Base-by-base conservation (phyloP, 1,139 yeast species). In the Yamadazyma conglobata region DNA sequence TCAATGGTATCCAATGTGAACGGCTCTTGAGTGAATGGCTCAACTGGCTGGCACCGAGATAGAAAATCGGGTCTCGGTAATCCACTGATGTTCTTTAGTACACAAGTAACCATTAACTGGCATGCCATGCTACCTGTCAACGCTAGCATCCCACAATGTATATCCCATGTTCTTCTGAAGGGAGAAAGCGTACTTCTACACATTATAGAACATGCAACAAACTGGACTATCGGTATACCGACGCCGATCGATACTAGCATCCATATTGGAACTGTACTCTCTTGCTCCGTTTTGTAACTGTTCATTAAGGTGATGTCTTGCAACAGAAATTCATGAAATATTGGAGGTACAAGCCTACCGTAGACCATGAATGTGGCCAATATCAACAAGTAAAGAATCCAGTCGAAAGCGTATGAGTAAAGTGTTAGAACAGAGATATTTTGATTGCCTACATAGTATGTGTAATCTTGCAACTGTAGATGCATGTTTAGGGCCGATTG, bases 21-120 rank as follows among this genome's bases (percentile, higher is more conserved):
- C 6, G 40, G 40, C 6, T 35, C 26, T 5, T 31, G 3, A 43
- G 31, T 10, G 45, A 38, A 5, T 15, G n/a, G 15, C n/a, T 16
- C 25, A 5, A 18, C 22, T 3, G 75, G 76, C 12, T 41, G 38
- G 38, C 77, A 72, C 31, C 78, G 40, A 3, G 56, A 47, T 3
- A 72, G 39, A 38, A 72, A 46, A 45, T 73, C 78, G 0, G 77
- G 78, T 30, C 77, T 46, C 0, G 73, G 73, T 4, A 61, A 39
- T 2, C 74, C 77, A 29, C 69, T 46, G 3, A 58, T 51, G 34
- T 70, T 70, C 39, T 73, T 72, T 24, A 73, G 46, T 12, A 69
- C 47, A 15, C 67, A 59, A 1, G 70, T 70, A 4, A 66, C 45
- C 37, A 60, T 40, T 17, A 68, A 42, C 38, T 70, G 75, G 10